A percentile compares a stretch with the other conserved stretches of the same genome.
These are phyloP conservation scores for Heterobasidion occidentale DNA, from an alignment of 1,284 basidiomycete genomes.

Conservation along the genomic window DNA sequence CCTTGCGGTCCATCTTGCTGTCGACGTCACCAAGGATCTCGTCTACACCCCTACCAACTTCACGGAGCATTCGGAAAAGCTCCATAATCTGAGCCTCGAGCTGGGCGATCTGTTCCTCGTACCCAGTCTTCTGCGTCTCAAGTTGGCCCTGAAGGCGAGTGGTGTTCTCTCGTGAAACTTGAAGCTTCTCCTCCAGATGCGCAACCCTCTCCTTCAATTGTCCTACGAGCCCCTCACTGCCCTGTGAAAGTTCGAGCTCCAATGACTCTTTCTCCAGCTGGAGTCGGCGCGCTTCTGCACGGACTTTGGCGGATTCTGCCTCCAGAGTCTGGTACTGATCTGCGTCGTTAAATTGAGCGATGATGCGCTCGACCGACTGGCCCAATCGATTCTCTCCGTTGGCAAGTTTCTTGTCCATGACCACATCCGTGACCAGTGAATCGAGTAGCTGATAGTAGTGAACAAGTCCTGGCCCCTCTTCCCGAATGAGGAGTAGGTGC, in stretches of 20 bases:
- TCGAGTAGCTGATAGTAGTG: conserved; percentile 94
- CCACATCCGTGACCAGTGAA: conserved; percentile 87
- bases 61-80: conserved; percentile 87
- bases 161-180: conserved; percentile 72
- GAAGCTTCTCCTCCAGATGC: conserved; percentile 76
- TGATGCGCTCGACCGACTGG: conserved; percentile 83
- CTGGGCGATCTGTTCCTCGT: conserved; percentile 83
- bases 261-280: conserved; percentile 70
- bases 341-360: conserved; percentile 88
- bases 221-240: conserved; percentile 80
- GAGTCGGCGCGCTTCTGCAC: conserved; percentile 54
- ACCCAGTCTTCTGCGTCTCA: conserved; percentile 72
- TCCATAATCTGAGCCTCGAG: conserved; percentile 92
- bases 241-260: conserved; percentile 75
- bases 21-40: conserved; percentile 64
- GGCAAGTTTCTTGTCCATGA: conserved; percentile 85
- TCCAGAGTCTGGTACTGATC: conserved; percentile 79
- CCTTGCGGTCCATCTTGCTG: conserved; percentile 69
- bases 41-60: conserved; percentile 71
- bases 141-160: conserved; percentile 73
- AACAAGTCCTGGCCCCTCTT: conserved; percentile 76
- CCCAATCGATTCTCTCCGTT: conserved; percentile 85
- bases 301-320: conserved; percentile 68
- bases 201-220: conserved; percentile 69
- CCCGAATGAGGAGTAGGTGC: conserved; percentile 85